Percentiles rank a stretch among this genome's conserved stretches.
phyloP scores from a whole-genome alignment of 768 basidiomycete species.

The Daedaleopsis nitida region DNA sequence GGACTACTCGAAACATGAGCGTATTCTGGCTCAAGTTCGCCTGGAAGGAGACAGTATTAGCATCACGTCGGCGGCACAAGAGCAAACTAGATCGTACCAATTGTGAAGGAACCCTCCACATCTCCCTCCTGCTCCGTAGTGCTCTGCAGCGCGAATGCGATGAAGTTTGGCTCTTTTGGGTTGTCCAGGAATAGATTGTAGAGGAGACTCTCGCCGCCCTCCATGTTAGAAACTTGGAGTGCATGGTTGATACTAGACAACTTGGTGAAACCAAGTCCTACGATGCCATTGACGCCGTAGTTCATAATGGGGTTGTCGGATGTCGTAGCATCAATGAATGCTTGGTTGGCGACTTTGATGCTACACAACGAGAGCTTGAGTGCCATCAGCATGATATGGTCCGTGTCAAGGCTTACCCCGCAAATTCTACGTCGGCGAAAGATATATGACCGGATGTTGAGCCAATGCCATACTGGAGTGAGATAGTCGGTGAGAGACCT shows the following conservation, averaged over 20 bases:
- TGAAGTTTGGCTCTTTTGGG: conserved; percentile 73
- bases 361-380: conserved; percentile 36
- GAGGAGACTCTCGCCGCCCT: conserved; percentile 68
- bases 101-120: conserved; percentile 68
- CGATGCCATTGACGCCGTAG: conserved; percentile 71
- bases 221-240: conserved; percentile 58
- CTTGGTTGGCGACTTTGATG: conserved; percentile 67
- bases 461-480: conserved; percentile 74
- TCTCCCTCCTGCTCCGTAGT: conserved; percentile 52
- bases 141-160: conserved; percentile 74
- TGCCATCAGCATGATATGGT: not conserved
- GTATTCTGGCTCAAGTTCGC: conserved; percentile 70
- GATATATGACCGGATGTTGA: conserved; percentile 71
- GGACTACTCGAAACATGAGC: conserved; percentile 55
- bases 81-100: conserved; percentile 47
- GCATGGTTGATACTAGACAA: conserved; percentile 69
- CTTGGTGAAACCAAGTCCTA: conserved; percentile 77
- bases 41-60: conserved; percentile 34
- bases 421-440: conserved; percentile 65
- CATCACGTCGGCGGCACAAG: not conserved
- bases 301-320: conserved; percentile 74
- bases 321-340: conserved; percentile 61
- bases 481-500: not conserved
- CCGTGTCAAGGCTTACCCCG: conserved; percentile 52
- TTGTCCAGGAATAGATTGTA: conserved; percentile 77